Conservation (phyloP, 805 yeast species). For the Wickerhamiella azyma region DNA sequence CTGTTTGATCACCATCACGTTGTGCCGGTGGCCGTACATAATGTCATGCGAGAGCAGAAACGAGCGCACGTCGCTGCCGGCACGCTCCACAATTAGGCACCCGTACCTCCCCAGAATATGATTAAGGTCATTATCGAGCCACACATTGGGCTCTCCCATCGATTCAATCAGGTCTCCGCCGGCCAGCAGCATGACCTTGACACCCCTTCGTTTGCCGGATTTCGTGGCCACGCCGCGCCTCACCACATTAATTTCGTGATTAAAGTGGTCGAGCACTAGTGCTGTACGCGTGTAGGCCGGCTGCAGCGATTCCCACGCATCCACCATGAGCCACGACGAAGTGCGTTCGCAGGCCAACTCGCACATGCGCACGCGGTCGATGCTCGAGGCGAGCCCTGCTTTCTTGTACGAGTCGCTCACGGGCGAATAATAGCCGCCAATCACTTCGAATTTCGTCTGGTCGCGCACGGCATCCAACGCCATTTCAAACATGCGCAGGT, state of each 20-base stretch:
- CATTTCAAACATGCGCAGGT: constrained; percentile 97
- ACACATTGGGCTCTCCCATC: constrained; percentile 99
- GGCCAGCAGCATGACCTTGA: constrained; percentile 87
- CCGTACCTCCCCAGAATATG: constrained; percentile 95
- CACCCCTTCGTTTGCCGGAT: constrained; percentile 46
- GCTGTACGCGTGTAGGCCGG: constrained; percentile 88
- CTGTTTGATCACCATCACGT: constrained; percentile 88
- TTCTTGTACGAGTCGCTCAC: constrained; percentile 82
- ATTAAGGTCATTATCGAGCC: constrained; percentile 93
- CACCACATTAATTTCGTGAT: constrained; percentile 83
- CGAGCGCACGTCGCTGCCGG: constrained; percentile 90
- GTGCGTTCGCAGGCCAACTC: constrained; percentile 96
- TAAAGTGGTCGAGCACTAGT: constrained; percentile 87
- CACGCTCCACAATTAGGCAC: constrained; percentile 89
- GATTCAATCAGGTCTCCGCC: constrained; percentile 97
- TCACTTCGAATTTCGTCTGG: constrained; percentile 83
- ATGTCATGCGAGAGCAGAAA: constrained; percentile 88
- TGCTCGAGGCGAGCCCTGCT: constrained; percentile 79
- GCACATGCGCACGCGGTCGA: constrained; percentile 93
- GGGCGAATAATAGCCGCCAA: constrained; percentile 94
- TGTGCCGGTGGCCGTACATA: constrained; percentile 90
- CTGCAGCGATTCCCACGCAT: constrained; percentile 96
- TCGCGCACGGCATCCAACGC: constrained; percentile 88
- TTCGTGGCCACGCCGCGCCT: constrained; percentile 63
- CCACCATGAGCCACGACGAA: constrained; percentile 95